Base-by-base conservation (phyloP, 768 basidiomycete species). In the Russula emetica region DNA sequence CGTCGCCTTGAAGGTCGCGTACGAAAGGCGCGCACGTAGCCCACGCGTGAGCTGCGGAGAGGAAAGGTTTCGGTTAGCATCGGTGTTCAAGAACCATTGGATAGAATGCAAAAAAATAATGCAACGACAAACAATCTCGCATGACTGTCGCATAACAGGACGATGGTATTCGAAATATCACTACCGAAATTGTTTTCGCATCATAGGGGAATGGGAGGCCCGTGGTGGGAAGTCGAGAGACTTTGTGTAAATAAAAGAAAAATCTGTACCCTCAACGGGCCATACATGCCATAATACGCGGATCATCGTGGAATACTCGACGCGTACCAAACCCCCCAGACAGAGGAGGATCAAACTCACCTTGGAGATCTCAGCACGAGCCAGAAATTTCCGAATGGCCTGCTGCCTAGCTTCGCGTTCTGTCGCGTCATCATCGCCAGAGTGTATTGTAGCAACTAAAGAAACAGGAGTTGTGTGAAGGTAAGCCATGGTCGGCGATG, bases 1-100 rank as follows among this genome's bases (percentile, higher is more conserved):
- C 16, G 81, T 80, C 5, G 91, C 89, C 76, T 93, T 93, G 81
- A 88, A 92, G 1, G 87, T 86, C 26, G 91, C 91, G 75, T 91
- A 90, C 0, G 88, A 83, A 57, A 94, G 82, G 68, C 90, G 86
- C 69, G 90, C 82, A 66, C 92, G 85, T 61, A 94, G 81, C 59
- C 83, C 85, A 72, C 88, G 88, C 71, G 90, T 89, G 36, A 93
- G 84, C 91, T 93, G 77, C 60, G 69, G 57, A 63, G 63, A 75
- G 49, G 57, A 51, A 62, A 69, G 36, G 65, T 65, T 55, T 55
- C 61, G 65, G 44, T 71, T 71, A 69, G 72, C 66, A 58, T 64
- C 64, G 57, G 52, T 34, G 28, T 36, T 52, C 40, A 42, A 11
- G 30, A n/a, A 26, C 8, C 30, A 32, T 38, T 54, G 5, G 2